These are phyloP conservation scores for Xylariaceae sp. DNA, from an alignment of 2,329 filamentous ascomycete species.

Conservation along the genomic window DNA sequence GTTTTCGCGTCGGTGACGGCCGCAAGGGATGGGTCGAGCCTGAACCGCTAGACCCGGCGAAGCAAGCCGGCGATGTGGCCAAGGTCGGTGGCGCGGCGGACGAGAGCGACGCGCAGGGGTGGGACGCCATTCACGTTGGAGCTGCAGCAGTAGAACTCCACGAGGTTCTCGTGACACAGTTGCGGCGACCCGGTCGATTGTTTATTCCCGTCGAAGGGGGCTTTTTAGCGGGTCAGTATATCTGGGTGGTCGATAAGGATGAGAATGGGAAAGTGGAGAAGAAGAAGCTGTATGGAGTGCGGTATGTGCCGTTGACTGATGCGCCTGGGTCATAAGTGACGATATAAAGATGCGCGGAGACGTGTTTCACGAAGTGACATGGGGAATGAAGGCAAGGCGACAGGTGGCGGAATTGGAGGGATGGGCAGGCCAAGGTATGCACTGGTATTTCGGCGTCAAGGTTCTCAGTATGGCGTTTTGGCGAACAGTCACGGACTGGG, in stretches of 20 bases:
- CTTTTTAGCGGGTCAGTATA: constrained; percentile 46
- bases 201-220: constrained; percentile 69
- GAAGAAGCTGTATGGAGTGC: constrained; percentile 62
- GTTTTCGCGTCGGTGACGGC: constrained; percentile 72
- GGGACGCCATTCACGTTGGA: constrained; percentile 94
- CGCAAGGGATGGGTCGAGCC: constrained; percentile 56
- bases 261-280: constrained; percentile 53
- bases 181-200: constrained; percentile 71
- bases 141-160: constrained; percentile 75
- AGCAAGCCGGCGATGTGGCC: constrained; percentile 29
- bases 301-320: constrained; percentile 74
- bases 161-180: constrained; percentile 64
- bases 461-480: background rate
- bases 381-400: background rate
- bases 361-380: background rate
- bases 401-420: background rate
- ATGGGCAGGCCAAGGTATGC: background rate
- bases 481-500: background rate
- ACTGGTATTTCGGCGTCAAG: background rate
- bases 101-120: constrained; percentile 41
- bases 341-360: background rate
- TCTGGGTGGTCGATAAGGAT: constrained; percentile 72
- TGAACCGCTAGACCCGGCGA: constrained; percentile 10
- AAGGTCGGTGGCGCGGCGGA: constrained; percentile 40
- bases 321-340: constrained; percentile 40